Base-by-base conservation (phyloP, 768 basidiomycete genomes). In the Tylopilus cervinicoccineus region DNA sequence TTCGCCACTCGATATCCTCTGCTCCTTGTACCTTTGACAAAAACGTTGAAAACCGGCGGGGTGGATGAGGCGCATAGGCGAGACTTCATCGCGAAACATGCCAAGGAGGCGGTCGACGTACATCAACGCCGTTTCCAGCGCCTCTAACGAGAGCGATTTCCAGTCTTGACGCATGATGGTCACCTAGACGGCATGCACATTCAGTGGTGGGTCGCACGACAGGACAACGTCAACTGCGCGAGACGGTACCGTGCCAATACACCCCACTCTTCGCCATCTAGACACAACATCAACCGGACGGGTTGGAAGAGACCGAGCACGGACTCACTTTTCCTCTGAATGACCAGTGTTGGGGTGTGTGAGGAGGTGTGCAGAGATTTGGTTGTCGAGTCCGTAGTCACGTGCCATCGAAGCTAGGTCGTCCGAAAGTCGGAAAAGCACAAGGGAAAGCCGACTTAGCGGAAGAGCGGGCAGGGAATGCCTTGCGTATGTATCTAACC, bases 371-470 rank as follows among this genome's bases (percentile, higher is more conserved):
- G 60, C 55, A 2, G 61, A 65, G 6, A 56, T 40, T 19, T 68
- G 66, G 28, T 68, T 68, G 48, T 68, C 66, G 12, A 64, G 48
- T 9, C 54, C n/a, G n/a, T n/a, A n/a, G n/a, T n/a, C n/a, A n/a
- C n/a, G n/a, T n/a, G n/a, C n/a, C n/a, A n/a, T n/a, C 13, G 37
- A 48, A 3, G 46, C 22, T 1, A 60, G 60, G 26, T 62, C 50
- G 17, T 50, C 48, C 8, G 38, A 17, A 22, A 56, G 65, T 32
- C 64, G 65, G 41, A 56, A 62, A 22, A 65, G 50, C 12, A 64
- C 19, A 42, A 68, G 55, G 66, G 63, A 12, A 68, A 54, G 10
- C 64, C 64, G 16, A 65, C 58, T 51, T 59, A 47, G 13, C 52
- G 47, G 9, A 60, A 63, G 6, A 68, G 19, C 1, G 64, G 64